Conservation (phyloP, 2,329 filamentous ascomycete genomes). For the Hymenoscyphus scutula region DNA sequence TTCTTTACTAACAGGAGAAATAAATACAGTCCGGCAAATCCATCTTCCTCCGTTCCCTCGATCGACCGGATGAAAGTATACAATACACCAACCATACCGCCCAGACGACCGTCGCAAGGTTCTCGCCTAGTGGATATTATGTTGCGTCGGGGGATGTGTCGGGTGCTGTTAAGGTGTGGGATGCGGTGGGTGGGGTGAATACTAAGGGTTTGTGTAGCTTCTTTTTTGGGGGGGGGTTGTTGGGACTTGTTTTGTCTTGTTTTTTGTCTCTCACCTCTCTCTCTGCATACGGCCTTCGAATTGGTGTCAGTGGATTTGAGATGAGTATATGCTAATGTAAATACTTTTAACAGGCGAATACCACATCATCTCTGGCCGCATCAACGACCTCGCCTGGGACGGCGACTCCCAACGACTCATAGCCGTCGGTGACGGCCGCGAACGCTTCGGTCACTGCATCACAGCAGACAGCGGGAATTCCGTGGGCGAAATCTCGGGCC, state of each 20-base stretch:
- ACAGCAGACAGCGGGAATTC: constrained; percentile 95
- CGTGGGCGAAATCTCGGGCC: constrained; percentile 89
- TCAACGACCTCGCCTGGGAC: constrained; percentile 97
- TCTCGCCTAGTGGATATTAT: constrained; percentile 92
- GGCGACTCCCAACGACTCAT: constrained; percentile 96
- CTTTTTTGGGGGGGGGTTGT: too few relatives aligned
- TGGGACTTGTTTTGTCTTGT: too few relatives aligned
- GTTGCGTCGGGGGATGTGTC: constrained; percentile 86
- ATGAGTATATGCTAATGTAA: too few relatives aligned
- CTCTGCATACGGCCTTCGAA: too few relatives aligned
- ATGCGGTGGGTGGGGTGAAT: constrained; percentile 76
- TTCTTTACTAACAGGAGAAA: too few relatives aligned
- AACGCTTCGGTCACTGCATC: constrained; percentile 90
- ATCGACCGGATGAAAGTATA: constrained; percentile 77
- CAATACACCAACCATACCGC: constrained; percentile 93
- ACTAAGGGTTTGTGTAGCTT: constrained; percentile 73
- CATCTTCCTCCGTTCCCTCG: constrained; percentile 92
- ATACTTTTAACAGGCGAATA: constrained; percentile 74
- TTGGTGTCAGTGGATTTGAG: too few relatives aligned
- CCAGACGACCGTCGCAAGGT: constrained; percentile 86
- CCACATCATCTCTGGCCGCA: constrained; percentile 86
- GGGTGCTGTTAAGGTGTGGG: constrained; percentile 88
- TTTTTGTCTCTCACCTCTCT: too few relatives aligned
- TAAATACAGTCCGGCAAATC: constrained; percentile 80
- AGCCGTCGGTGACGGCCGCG: constrained; percentile 90